Base-by-base conservation (phyloP, 176 grass and related monocot genomes). In the Avena sativa region DNA sequence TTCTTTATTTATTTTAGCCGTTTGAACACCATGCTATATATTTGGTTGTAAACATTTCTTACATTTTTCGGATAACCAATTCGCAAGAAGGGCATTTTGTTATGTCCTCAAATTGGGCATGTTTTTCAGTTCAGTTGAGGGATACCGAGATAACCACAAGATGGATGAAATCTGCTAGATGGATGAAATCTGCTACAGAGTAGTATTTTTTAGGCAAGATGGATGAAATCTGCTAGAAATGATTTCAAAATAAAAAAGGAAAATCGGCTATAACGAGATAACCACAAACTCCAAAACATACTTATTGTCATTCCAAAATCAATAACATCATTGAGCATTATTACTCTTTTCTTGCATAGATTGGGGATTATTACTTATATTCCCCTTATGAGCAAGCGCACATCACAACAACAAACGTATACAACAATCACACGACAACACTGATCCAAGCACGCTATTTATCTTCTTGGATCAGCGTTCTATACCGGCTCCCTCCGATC, bases 321-420 rank as follows among this genome's bases (percentile, higher is more conserved):
- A 15, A 34, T 48, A 9, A 63, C 57, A 44, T 20, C 76, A 57
- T 0, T 48, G 46, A 0, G 46, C 9, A 48, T 48, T 48, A 48
- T 43, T 43, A 43, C 6, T 43, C 38, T 43, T 43, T 43, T 43
- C 40, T 43, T 43, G 40, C 40, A 8, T 43, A 43, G 6, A 43
- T 43, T 2, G 83, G 83, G 83, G 83, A 85, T 89, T 86, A 89
- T 89, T 86, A 81, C 69, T 59, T 89, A 67, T 76, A 76, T 77
- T 81, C 83, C 88, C 88, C 88, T 81, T 85, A 85, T 68, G 59
- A 58, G 26, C 67, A 69, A 58, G 46, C 9, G 26, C 82, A 69
- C 36, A 76, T 30, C 51, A 73, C 51, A 60, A 71, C 1, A 84
- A 48, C 46, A 48, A 71, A 74, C 48, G 36, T 20, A 80, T 83